Evolutionary conservation across 2,329 filamentous ascomycete species (phyloP), one percentile per base, ranked within the genome.

Genomic region (Hymenoscyphus occultus): DNA sequence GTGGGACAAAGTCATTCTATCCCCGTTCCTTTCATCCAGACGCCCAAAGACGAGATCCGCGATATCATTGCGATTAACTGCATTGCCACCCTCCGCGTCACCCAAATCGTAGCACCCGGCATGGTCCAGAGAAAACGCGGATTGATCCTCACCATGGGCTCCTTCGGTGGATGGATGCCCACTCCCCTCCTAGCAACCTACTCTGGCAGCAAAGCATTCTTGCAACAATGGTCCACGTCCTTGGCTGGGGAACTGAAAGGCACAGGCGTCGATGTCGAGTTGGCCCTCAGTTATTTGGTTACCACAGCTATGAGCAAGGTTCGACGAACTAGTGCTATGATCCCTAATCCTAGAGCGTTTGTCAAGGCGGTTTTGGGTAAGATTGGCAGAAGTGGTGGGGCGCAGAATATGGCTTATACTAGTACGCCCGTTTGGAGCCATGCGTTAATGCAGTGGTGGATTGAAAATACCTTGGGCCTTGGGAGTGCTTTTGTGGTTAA

Each of bases 271-370:
- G 89, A 92, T 69, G 93, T 97, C n/a, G 89, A 98, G 78, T 86
- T 98, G 59, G 89, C 96, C 35, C 86, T 98, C 71, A 93, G 90
- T 72, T 96, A 99, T 78, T 86, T 99, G 59, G 91, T 99, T 73
- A 96, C 93, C 4, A 94, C 92, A 0, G 92, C 94, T 74, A 99
- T 99, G 95, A 94, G 90, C 79, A 99, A 99, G 84, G 87, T 99
- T 72, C 90, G 92, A 73, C 90, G 89, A 64, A 82, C 92, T 0
- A 94, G 86, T 69, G 78, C 88, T 57, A 81, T 93, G 64, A 90
- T 98, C 57, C 95, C 95, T 10, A 92, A 84, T 65, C 90, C 94
- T 14, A 90, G 89, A 76, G 81, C 84, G 62, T 98, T 98, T 77
- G 95, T 99, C 64, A 86, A 85, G 72, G 82, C 91, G 6, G 86